phyloP scores from a whole-genome alignment of 345 rosid species.

The Sonneratia alba region DNA sequence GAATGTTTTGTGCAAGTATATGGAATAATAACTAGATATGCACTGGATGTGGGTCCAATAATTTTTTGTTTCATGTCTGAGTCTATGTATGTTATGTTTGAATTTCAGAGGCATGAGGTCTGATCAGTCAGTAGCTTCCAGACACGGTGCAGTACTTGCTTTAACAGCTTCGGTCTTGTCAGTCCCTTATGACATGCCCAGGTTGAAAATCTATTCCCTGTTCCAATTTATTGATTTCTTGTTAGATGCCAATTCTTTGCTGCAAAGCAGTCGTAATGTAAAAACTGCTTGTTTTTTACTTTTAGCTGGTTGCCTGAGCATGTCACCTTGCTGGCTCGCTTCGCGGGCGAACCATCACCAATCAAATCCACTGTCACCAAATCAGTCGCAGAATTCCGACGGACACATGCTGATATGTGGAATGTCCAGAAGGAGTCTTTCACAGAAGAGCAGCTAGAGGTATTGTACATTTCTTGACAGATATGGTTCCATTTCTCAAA shows the following conservation, averaged over 20 bases:
- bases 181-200: slow-evolving; percentile 96
- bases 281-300: background rate
- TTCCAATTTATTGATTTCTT: background rate
- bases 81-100: slow-evolving; percentile 8
- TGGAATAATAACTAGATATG: background rate
- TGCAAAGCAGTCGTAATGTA: background rate
- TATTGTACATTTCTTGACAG: slow-evolving; percentile 13
- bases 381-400: slow-evolving; percentile 94
- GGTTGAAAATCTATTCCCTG: slow-evolving; percentile 30
- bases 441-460: slow-evolving; percentile 97
- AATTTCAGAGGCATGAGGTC: slow-evolving; percentile 41
- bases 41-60: background rate
- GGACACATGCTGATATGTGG: slow-evolving; percentile 98
- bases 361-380: slow-evolving; percentile 89
- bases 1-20: background rate
- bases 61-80: background rate
- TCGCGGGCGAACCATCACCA: slow-evolving; percentile 72
- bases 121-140: slow-evolving; percentile 41
- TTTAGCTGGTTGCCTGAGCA: slow-evolving; percentile 88
- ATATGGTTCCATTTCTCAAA: background rate
- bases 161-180: slow-evolving; percentile 91
- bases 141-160: slow-evolving; percentile 95
- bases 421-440: slow-evolving; percentile 79
- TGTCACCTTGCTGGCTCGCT: slow-evolving; percentile 79
- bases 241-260: background rate